Base-by-base conservation (phyloP, 306 rosid species). In the Cicer cuneatum region DNA sequence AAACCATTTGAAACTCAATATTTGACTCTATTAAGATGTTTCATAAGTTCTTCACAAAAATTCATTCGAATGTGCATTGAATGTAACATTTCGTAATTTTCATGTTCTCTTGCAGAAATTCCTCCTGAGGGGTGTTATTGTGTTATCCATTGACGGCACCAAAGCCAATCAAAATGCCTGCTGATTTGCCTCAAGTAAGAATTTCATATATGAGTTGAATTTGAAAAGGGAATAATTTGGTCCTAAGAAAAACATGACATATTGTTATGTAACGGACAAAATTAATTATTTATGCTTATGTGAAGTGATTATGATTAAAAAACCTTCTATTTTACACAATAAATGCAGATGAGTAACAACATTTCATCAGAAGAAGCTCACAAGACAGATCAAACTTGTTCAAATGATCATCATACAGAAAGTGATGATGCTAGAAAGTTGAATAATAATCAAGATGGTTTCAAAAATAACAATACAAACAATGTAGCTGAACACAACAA, bases 171-270 rank as follows among this genome's bases (percentile, higher is more conserved):
- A 72, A 78, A 60, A 66, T 67, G 77, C 76, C 76, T 77, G 69
- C 74, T 77, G 69, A 77, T 66, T 77, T 69, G 48, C 71, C 74
- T 39, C 78, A 82, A 76, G 91, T 83, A 82, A 85, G 75, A 53
- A 54, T 69, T 77, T 7, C 10, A 46, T 3, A 15, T 68, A 45
- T 8, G 18, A 6, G 62, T 71, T 49, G 9, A 46, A 58, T 15
- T 46, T 46, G 7, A 38, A 8, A 47, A 16, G 8, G 8, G 8
- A 53, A 43, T 53, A 69, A 42, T 42, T 78, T 41, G 35, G 5
- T 24, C 63, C 15, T 57, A 49, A 49, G 7, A 49, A 49, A 65
- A 47, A 38, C 38, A 6, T 19, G 5, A 73, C 12, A 10, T 2
- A 41, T 66, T 37, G 1, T 39, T 56, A 47, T 51, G 15, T 60